phyloP scores from a whole-genome alignment of 2,329 filamentous ascomycete genomes.

The Trichoderma polysporum region DNA sequence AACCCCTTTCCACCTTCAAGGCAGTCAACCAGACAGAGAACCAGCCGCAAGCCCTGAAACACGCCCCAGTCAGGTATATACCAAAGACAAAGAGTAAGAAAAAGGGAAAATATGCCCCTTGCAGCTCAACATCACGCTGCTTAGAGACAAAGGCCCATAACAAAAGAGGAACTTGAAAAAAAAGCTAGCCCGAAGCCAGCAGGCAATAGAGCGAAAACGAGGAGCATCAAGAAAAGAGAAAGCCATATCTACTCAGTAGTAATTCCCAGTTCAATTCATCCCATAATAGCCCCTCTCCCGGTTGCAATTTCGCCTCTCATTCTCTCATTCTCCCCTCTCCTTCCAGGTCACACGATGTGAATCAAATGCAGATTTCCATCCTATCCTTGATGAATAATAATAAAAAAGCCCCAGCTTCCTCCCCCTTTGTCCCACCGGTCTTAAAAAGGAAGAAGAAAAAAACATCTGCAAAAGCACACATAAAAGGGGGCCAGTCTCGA shows the following conservation, averaged over 20 bases:
- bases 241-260: neutral
- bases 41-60: neutral
- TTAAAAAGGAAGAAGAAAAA: neutral
- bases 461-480: neutral
- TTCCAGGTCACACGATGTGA: neutral
- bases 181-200: too few species aligned
- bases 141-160: neutral
- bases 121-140: too few species aligned
- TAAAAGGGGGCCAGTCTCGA: conserved; percentile 12
- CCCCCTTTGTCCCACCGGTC: neutral
- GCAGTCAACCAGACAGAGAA: neutral
- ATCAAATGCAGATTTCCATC: neutral
- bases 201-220: too few species aligned
- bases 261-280: neutral
- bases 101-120: too few species aligned
- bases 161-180: too few species aligned
- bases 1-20: neutral
- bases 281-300: neutral
- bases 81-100: neutral
- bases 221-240: neutral
- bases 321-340: neutral
- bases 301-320: neutral
- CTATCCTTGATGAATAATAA: neutral
- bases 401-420: neutral
- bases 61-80: neutral